Base-by-base conservation (phyloP, 495 filamentous ascomycete species). In the Umbilicaria muhlenbergii region DNA sequence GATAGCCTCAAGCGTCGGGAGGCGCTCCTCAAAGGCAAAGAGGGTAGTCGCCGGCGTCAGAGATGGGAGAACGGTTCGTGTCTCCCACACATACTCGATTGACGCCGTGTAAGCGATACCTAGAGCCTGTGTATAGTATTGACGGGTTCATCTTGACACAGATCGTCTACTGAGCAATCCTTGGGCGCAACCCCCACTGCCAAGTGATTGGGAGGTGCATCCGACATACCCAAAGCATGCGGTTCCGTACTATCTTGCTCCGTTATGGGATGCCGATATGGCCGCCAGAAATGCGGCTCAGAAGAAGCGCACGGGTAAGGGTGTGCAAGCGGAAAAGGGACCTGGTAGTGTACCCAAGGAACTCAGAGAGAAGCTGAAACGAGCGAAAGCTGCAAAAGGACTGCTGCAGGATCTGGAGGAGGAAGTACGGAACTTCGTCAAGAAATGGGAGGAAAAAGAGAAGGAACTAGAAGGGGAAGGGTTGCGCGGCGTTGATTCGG, bases 21-120 rank as follows among this genome's bases (percentile, higher is more conserved):
- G 54, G 78, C 78, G 10, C 51, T 92, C 40, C 64, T 87, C n/a
- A 89, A 84, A 62, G 91, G 89, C 39, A 93, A 87, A 50, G 86
- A 94, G 54, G 91, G 91, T n/a, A 86, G 76, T 47, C 73, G 89
- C 36, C 76, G 87, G 43, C 71, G 91, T 38, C 81, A 85, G 54
- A 71, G 88, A 34, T 95, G 87, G 86, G 91, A 98, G 66, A 98
- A 98, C 60, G 87, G 87, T 94, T 73, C 51, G 66, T 58, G 45
- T 49, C 44, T 42, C 32, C 39, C 15, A 40, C 16, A n/a, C 39
- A 36, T 15, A 31, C 13, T 17, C 24, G 18, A 46, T 36, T 34
- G 15, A 11, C n/a, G 32, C 28, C 3, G 14, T 11, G 24, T 19
- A n/a, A 32, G 12, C 17, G 43, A 38, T 15, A n/a, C 2, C 38